Evolutionary conservation across 257 asterid species (phyloP).

Genomic region (Leptodermis oblonga): DNA sequence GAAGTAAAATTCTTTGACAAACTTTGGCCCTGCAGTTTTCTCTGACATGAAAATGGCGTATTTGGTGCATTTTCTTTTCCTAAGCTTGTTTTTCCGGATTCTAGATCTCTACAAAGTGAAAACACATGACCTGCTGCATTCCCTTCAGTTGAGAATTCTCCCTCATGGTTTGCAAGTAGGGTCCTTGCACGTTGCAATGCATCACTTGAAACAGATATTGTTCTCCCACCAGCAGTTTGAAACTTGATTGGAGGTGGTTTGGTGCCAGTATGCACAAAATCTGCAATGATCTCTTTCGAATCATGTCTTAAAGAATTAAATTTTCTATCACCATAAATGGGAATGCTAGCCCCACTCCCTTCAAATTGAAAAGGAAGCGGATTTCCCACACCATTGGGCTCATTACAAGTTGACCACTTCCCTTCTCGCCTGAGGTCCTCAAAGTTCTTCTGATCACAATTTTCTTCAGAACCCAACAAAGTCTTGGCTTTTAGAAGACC

Average conservation of each 20-base stretch:
- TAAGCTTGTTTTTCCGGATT: conserved; percentile 20
- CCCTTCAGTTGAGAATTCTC: conserved; percentile 42
- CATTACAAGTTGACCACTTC: conserved; percentile 26
- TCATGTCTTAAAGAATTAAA: conserved; percentile 26
- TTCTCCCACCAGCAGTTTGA: conserved; percentile 97
- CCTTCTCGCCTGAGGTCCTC: conserved; percentile 31
- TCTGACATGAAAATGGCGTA: conserved; percentile 44
- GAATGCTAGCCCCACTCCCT: conserved; percentile 18
- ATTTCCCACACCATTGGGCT: conserved; percentile 26
- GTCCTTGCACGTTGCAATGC: conserved; percentile 84
- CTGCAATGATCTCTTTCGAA: conserved; percentile 28
- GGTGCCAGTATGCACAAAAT: conserved; percentile 30
- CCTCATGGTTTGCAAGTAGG: conserved; percentile 70
- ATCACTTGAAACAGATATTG: conserved; percentile 78
- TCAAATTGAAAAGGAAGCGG: conserved; percentile 25
- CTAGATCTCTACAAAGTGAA: conserved; percentile 35
- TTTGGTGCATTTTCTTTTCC: conserved; percentile 34
- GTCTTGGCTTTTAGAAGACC: conserved; percentile 79
- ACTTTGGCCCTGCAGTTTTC: conserved; percentile 26
- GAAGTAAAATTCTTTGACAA: conserved; percentile 54
- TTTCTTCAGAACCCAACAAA: conserved; percentile 60
- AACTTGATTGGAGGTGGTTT: conserved; percentile 72
- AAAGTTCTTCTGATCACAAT: conserved; percentile 32
- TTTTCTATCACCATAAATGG: conserved; percentile 31
- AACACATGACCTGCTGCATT: conserved; percentile 31